Percentiles rank a stretch among this genome's conserved stretches.
phyloP scores from a whole-genome alignment of 495 filamentous ascomycete genomes.

The Penicillium samsonianum region DNA sequence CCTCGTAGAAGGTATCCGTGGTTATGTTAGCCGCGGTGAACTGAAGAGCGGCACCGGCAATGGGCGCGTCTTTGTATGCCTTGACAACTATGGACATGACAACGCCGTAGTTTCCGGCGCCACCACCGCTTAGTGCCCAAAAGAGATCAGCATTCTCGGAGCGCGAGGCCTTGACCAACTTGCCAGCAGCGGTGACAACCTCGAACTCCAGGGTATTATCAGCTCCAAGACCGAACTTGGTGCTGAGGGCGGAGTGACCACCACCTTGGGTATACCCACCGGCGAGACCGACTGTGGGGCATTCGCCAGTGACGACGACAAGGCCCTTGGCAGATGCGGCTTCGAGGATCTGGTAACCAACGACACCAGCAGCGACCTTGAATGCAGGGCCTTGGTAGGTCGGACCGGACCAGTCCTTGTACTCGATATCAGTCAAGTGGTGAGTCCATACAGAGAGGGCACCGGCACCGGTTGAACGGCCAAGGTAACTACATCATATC shows the following conservation, averaged over 20 bases:
- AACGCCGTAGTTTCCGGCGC: conserved; percentile 64
- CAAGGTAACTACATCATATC: conserved; percentile 44
- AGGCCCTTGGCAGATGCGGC: conserved; percentile 38
- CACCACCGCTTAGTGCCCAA: conserved; percentile 70
- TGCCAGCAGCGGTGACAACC: conserved; percentile 58
- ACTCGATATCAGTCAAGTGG: conserved; percentile 49
- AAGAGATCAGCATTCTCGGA: conserved; percentile 60
- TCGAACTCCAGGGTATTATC: conserved; percentile 65
- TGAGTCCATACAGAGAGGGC: conserved; percentile 61
- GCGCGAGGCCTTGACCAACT: conserved; percentile 55
- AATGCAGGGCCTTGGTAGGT: conserved; percentile 54
- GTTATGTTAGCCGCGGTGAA: conserved; percentile 31
- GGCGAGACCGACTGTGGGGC: conserved; percentile 44
- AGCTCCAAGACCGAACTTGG: conserved; percentile 59
- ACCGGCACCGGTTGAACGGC: conserved; percentile 60
- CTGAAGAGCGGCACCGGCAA: conserved; percentile 31
- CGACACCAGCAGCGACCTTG: conserved; percentile 57
- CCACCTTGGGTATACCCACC: conserved; percentile 65
- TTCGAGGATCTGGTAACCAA: conserved; percentile 51
- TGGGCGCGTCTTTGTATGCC: conserved; percentile 42
- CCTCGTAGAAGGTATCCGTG: conserved; percentile 46
- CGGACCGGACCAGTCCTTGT: conserved; percentile 39
- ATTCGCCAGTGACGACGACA: conserved; percentile 40
- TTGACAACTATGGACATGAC: conserved; percentile 56
- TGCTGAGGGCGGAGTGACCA: conserved; percentile 59